Percentiles rank a stretch among this genome's conserved stretches.
phyloP scores from a whole-genome alignment of 805 yeast genomes.

The Lipomyces oligophaga region DNA sequence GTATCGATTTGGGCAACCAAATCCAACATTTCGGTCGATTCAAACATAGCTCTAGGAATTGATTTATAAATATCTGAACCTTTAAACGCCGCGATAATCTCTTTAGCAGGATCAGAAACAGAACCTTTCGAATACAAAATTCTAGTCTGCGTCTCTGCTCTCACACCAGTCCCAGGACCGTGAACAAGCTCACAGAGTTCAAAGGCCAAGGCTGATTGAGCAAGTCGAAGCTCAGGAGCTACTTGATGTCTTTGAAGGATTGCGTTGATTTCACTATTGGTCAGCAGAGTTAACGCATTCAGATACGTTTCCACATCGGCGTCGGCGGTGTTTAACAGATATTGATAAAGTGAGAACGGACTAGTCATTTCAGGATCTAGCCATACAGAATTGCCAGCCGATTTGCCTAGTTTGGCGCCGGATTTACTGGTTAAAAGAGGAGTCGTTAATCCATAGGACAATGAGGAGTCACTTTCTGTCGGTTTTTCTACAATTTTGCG shows the following conservation, averaged over 20 bases:
- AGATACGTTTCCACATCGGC: constrained; percentile 65
- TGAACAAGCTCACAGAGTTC: constrained; percentile 86
- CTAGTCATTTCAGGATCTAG: constrained; percentile 70
- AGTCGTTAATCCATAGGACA: constrained; percentile 79
- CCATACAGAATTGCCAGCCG: constrained; percentile 95
- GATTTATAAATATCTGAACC: constrained; percentile 52
- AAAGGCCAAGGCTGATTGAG: constrained; percentile 72
- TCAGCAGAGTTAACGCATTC: constrained; percentile 74
- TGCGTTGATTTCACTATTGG: constrained; percentile 53
- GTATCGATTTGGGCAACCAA: constrained; percentile 42
- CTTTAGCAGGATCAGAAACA: constrained; percentile 42
- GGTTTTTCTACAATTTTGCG: constrained; percentile 46
- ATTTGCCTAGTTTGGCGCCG: constrained; percentile 94
- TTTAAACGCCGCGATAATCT: constrained; percentile 53
- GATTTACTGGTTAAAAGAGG: constrained; percentile 82
- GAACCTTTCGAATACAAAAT: constrained; percentile 60
- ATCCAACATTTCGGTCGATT: constrained; percentile 46
- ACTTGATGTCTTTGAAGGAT: constrained; percentile 51
- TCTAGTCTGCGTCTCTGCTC: constrained; percentile 63
- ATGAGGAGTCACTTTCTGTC: too few species aligned
- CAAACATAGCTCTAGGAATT: constrained; percentile 39
- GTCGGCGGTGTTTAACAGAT: constrained; percentile 75
- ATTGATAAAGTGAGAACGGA: constrained; percentile 76
- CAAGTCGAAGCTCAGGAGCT: constrained; percentile 63
- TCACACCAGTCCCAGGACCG: constrained; percentile 70